Percentiles rank a stretch among this genome's conserved stretches.
These are phyloP conservation scores for Prillingera fragicola DNA, from an alignment of 1,284 basidiomycete species.

Conservation along the genomic window DNA sequence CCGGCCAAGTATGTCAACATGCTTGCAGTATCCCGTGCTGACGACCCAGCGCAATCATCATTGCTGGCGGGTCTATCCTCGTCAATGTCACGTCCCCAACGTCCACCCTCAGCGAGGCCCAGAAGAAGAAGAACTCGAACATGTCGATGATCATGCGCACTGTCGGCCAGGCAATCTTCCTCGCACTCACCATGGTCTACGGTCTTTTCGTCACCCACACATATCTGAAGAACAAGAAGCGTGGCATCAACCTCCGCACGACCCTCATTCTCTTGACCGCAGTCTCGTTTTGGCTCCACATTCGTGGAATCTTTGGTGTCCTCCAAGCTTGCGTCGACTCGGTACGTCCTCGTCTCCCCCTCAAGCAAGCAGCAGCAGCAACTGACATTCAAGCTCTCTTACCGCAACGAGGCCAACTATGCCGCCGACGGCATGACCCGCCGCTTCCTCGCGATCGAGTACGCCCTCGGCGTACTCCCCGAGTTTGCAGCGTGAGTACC, in stretches of 20 bases:
- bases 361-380: too few species aligned
- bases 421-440: constrained; percentile 7
- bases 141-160: constrained; percentile 19
- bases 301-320: constrained; percentile 29
- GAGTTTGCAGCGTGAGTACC: constrained; percentile 16
- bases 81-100: not conserved
- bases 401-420: constrained; percentile 21
- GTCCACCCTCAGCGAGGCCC: not conserved
- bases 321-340: constrained; percentile 17
- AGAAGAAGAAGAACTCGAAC: not conserved
- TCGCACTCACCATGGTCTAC: constrained; percentile 24
- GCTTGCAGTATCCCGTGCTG: not conserved
- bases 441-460: constrained; percentile 16
- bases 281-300: constrained; percentile 20
- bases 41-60: constrained; percentile 26
- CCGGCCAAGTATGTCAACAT: constrained; percentile 11
- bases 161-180: constrained; percentile 29
- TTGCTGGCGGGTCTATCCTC: constrained; percentile 26
- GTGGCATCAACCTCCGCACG: constrained; percentile 3
- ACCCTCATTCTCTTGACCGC: constrained; percentile 13
- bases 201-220: constrained; percentile 14
- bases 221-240: not conserved
- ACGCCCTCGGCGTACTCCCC: constrained; percentile 13
- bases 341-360: too few species aligned
- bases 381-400: constrained; percentile 14